A percentile compares a stretch with the other conserved stretches of the same genome.
Conservation (phyloP, 768 basidiomycete genomes). For the Tephrocybe sp. region DNA sequence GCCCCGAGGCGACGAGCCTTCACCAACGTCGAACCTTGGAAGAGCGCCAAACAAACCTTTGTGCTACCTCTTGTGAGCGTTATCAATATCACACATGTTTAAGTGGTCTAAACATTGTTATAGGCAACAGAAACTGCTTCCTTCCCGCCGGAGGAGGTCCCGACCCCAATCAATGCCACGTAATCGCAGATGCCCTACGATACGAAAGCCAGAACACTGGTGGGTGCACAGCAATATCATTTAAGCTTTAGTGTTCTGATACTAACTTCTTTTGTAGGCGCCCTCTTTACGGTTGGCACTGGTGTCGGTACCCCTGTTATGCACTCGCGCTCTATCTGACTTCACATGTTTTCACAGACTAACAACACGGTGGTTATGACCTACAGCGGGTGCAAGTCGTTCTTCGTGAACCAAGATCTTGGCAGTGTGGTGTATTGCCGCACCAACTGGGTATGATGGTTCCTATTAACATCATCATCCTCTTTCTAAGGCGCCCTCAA, state of each 20-base stretch:
- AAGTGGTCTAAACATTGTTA: neutral
- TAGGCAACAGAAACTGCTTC: constrained; percentile 46
- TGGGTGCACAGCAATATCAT: constrained; percentile 12
- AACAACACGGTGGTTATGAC: constrained; percentile 40
- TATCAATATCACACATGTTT: no score
- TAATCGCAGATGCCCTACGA: constrained; percentile 47
- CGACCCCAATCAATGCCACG: constrained; percentile 43
- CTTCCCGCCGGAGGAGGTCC: constrained; percentile 44
- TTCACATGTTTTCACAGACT: constrained; percentile 13
- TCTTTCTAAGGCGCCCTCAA: no score
- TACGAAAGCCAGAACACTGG: constrained; percentile 47
- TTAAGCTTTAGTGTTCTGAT: neutral
- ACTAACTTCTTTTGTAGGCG: constrained; percentile 18
- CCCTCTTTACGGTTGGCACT: constrained; percentile 29
- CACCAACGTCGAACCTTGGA: constrained; percentile 13
- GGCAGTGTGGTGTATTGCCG: constrained; percentile 41
- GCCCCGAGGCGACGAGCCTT: constrained; percentile 20
- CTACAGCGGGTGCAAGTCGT: constrained; percentile 41
- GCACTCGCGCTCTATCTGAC: neutral
- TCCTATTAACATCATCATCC: no score
- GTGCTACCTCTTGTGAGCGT: constrained; percentile 36
- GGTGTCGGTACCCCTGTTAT: constrained; percentile 20
- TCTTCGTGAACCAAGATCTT: constrained; percentile 47
- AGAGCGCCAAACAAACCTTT: constrained; percentile 37
- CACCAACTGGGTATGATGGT: constrained; percentile 42